Conservation (phyloP, 2,329 filamentous ascomycete species). For the Colletotrichum orbiculare region DNA sequence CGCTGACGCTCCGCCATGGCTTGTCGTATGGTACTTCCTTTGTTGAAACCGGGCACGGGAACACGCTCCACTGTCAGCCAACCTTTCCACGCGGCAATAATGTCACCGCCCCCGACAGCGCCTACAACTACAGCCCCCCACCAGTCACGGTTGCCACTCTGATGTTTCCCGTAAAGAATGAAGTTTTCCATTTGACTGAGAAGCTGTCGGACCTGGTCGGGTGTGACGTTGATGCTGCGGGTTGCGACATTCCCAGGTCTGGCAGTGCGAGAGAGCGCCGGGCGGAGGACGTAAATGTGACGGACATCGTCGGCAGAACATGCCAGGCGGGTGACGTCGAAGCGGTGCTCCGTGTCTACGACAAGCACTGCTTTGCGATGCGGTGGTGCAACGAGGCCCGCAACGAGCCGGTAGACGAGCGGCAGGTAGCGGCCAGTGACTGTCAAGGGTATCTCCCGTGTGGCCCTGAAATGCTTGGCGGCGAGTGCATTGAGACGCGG, state of each 20-base stretch:
- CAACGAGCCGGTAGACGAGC: slow-evolving; percentile 66
- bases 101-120: slow-evolving; percentile 45
- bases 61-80: slow-evolving; percentile 64
- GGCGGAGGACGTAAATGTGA: slow-evolving; percentile 63
- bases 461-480: slow-evolving; percentile 58
- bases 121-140: slow-evolving; percentile 70
- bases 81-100: slow-evolving; percentile 57
- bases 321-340: slow-evolving; percentile 62
- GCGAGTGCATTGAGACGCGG: slow-evolving; percentile 59
- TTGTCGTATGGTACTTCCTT: slow-evolving; percentile 55
- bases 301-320: slow-evolving; percentile 52
- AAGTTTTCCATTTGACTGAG: slow-evolving; percentile 55
- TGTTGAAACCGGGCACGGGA: slow-evolving; percentile 51
- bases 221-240: slow-evolving; percentile 14
- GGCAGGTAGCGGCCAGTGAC: slow-evolving; percentile 65
- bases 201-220: slow-evolving; percentile 46
- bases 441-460: slow-evolving; percentile 58
- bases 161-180: slow-evolving; percentile 62
- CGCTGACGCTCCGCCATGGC: slow-evolving; percentile 54
- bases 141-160: slow-evolving; percentile 60
- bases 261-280: slow-evolving; percentile 44
- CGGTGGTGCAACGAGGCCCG: slow-evolving; percentile 60
- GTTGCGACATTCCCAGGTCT: slow-evolving; percentile 39
- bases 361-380: slow-evolving; percentile 61
- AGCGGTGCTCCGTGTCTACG: slow-evolving; percentile 65